Evolutionary conservation across 2,329 filamentous ascomycete species (phyloP), one percentile per base, ranked within the genome.

Genomic region (Diaporthe sp.): DNA sequence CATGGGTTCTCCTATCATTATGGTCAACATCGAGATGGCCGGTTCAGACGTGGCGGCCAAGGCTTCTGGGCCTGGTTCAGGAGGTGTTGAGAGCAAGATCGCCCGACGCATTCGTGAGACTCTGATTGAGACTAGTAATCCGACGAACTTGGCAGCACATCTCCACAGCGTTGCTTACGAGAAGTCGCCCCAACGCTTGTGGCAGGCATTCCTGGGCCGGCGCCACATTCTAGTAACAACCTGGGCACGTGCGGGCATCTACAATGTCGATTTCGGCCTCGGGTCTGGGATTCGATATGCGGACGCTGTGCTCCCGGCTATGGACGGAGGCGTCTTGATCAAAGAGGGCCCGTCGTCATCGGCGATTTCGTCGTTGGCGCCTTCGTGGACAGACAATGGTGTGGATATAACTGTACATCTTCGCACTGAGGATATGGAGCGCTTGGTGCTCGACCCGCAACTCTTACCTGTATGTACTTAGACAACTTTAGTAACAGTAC

Each of bases 71-170:
- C 53, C 53, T 34, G 28, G 34, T 3, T 15, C 22, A 6, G 34
- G 37, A 42, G 58, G 58, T 10, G 6, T 0, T 10, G 58, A 61
- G 37, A 10, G 37, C n/a, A 61, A 61, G 9, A 42, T 61, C 37
- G 58, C 58, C n/a, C 12, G 22, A n/a, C 37, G 58, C 58, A 61
- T 61, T 19, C 58, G 58, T 61, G 58, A 61, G 37, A 61, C 58
- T 19, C 4, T 61, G 22, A 44, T 42, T 5, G 34, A 61, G 58
- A 61, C 37, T 12, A 61, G 58, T 10, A 25, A 61, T 25, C 58
- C 58, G 2, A 4, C 22, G 58, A 61, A 42, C 34, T 10, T 61
- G 22, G 37, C 58, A 61, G 58, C 58, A 25, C 58, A 61, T 61
- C 58, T 61, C 12, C 58, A 61, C 58, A 61, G 58, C n/a, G 37